Evolutionary conservation across 2,329 filamentous ascomycete genomes (phyloP), one percentile per base, ranked within the genome.

Genomic region (Myotisia sp.): DNA sequence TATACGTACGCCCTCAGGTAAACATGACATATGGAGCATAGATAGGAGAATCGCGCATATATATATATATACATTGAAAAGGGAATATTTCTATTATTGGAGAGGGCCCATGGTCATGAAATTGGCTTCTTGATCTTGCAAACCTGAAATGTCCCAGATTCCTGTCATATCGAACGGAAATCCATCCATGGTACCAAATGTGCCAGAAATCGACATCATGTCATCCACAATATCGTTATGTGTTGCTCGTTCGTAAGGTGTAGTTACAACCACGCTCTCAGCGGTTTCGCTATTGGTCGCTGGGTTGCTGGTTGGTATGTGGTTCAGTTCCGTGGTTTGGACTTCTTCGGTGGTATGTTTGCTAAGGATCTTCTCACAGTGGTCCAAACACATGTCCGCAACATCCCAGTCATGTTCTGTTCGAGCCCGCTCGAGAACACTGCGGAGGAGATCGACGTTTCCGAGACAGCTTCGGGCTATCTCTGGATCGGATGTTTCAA

Each of bases 381-480:
- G 58, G 26, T 70, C 64, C 3, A 71, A 49, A 28, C 64, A 69
- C 49, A 68, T 69, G 31, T 66, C 62, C 5, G 67, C 67, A 6
- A 71, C 58, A 41, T 71, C 68, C 67, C 68, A 71, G 32, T 66
- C 61, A 43, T 67, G 62, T 33, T 67, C 61, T 19, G 63, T 60
- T 9, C 59, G 54, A 14, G 64, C 63, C 29, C 57, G 53, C 26
- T 62, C 60, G 5, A 70, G 58, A 20, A 64, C 60, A 5, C 57
- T 54, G 23, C 65, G 61, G 26, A 68, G 55, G 2, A 55, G 58
- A 37, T 68, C 58, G 2, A 69, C 63, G 17, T 63, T 63, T 5
- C 54, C 37, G 30, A 69, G 56, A 33, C 61, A 65, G 3, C 59
- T 55, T 6, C 58, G 58, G 6, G 64, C 59, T 10, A 64, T 55